Conservation (phyloP, 208 protist species). For the Trypanosomatidae sp. region DNA sequence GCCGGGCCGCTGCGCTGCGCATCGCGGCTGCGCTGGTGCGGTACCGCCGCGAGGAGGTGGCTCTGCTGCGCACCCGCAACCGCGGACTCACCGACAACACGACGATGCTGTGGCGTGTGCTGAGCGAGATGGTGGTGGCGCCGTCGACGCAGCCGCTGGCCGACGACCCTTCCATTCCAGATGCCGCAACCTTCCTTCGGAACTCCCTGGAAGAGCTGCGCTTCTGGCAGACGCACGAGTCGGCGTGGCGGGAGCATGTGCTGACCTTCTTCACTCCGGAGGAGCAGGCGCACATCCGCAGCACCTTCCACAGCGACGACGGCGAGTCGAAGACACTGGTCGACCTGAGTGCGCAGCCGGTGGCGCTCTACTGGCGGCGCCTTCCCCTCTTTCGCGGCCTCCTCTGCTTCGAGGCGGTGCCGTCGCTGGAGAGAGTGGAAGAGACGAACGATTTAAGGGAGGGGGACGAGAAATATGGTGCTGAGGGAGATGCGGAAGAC, state of each 20-base stretch:
- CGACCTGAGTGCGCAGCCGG: neutral
- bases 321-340: neutral
- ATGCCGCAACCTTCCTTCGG: conserved; percentile 19
- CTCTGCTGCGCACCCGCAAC: conserved; percentile 22
- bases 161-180: conserved; percentile 1
- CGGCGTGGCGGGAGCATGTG: conserved; percentile 50
- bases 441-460: neutral
- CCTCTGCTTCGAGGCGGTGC: conserved; percentile 53
- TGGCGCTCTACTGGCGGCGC: conserved; percentile 15
- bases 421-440: conserved; percentile 16
- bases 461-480: too few relatives aligned
- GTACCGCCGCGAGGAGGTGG: conserved; percentile 15
- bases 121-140: conserved; percentile 12
- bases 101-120: conserved; percentile 16
- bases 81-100: conserved; percentile 12
- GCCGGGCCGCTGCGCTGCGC: conserved; percentile 19
- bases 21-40: conserved; percentile 5
- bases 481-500: neutral
- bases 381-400: conserved; percentile 64
- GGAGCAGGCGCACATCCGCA: conserved; percentile 22
- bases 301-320: neutral
- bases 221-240: conserved; percentile 48
- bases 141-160: conserved; percentile 8
- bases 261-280: conserved; percentile 28
- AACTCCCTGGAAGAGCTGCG: conserved; percentile 48